Percentiles rank a stretch among this genome's conserved stretches.
Conservation (phyloP, 495 filamentous ascomycete genomes). For the Penicillium simplicissimum region DNA sequence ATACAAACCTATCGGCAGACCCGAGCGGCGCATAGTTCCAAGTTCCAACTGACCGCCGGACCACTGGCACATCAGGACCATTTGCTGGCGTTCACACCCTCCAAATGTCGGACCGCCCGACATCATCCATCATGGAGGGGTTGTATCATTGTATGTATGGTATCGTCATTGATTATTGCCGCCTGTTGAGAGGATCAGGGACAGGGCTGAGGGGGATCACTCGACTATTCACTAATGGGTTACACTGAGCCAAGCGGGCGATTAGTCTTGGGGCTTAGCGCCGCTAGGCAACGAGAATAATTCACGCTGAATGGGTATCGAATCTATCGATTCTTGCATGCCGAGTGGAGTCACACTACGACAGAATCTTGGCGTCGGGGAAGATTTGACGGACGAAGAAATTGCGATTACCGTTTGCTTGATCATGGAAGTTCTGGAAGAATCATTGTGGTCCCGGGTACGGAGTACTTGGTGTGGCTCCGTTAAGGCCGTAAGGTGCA, state of each 20-base stretch:
- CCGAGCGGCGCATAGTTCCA: background rate
- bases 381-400: too few species aligned
- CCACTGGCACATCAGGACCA: background rate
- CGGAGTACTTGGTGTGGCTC: background rate
- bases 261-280: background rate
- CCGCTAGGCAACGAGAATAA: conserved; percentile 8
- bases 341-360: background rate
- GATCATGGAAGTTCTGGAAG: background rate
- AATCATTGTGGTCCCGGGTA: background rate
- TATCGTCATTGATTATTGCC: background rate
- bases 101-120: background rate
- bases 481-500: conserved; percentile 2
- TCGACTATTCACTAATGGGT: too few species aligned
- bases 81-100: background rate
- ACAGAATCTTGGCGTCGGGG: background rate
- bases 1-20: background rate
- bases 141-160: background rate
- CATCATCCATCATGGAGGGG: background rate
- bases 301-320: background rate
- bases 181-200: background rate
- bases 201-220: background rate
- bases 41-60: background rate
- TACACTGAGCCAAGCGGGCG: background rate
- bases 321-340: background rate
- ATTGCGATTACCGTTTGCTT: too few species aligned